phyloP scores from a whole-genome alignment of 257 asterid genomes.

The Prunella vulgaris region DNA sequence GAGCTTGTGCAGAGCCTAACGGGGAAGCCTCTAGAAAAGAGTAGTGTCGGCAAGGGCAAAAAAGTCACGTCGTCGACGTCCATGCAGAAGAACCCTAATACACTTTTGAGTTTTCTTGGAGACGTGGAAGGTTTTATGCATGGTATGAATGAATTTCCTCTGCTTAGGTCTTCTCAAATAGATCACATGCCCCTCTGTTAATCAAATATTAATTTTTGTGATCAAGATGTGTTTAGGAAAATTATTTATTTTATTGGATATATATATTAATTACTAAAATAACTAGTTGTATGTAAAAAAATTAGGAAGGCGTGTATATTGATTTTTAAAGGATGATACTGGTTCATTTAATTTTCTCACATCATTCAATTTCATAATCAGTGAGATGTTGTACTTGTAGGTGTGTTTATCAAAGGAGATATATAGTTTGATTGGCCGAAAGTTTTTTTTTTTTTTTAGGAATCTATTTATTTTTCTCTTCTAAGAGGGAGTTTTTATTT shows the following conservation, averaged over 20 bases:
- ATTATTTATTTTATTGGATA: neutral
- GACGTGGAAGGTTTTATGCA: conserved; percentile 44
- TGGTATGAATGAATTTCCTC: conserved; percentile 39
- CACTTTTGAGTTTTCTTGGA: conserved; percentile 46
- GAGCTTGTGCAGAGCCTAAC: conserved; percentile 68
- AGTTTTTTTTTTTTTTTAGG: no score
- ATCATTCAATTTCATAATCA: no score
- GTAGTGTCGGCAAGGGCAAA: neutral
- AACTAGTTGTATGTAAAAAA: neutral
- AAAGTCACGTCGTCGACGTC: neutral
- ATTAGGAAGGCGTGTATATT: neutral
- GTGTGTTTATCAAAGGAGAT: no score
- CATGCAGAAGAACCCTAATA: conserved; percentile 22
- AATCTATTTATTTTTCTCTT: no score
- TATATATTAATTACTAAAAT: neutral
- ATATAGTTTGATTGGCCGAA: no score
- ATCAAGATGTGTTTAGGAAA: neutral
- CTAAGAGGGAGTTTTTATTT: neutral
- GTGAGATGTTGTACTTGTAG: no score
- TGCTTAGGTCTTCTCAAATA: conserved; percentile 34
- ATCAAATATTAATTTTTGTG: neutral
- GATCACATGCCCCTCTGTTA: conserved; percentile 4
- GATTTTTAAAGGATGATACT: neutral
- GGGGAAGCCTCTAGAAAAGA: conserved; percentile 37
- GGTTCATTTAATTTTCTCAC: neutral